Evolutionary conservation across 2,329 filamentous ascomycete species (phyloP).

Genomic region (Penicillium sp.): DNA sequence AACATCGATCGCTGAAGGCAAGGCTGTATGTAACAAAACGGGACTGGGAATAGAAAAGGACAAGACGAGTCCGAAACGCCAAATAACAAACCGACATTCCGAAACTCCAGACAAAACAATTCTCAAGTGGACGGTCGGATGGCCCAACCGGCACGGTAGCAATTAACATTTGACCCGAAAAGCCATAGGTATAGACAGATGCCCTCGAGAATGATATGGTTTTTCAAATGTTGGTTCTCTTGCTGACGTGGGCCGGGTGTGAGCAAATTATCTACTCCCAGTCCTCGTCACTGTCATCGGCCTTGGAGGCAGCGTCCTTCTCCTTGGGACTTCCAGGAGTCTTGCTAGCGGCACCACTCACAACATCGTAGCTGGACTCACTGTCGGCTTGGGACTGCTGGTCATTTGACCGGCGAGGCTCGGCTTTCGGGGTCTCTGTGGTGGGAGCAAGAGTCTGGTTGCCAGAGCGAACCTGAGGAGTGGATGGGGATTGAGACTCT

Average conservation of each 20-base stretch:
- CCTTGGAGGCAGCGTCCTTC: conserved; percentile 42
- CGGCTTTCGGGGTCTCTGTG: conserved; percentile 60
- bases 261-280: conserved; percentile 65
- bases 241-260: background rate
- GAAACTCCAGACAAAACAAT: conserved; percentile 20
- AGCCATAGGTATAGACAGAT: conserved; percentile 7
- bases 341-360: conserved; percentile 78
- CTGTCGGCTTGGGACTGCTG: conserved; percentile 89
- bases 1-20: conserved; percentile 24
- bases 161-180: background rate
- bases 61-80: conserved; percentile 16
- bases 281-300: conserved; percentile 69
- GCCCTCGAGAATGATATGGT: background rate
- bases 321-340: conserved; percentile 69
- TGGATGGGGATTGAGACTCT: conserved; percentile 47
- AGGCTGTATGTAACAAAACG: conserved; percentile 10
- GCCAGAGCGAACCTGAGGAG: conserved; percentile 45
- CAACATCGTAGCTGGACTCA: conserved; percentile 93
- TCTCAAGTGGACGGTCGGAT: background rate
- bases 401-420: conserved; percentile 75
- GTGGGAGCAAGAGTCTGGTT: conserved; percentile 30
- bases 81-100: conserved; percentile 16
- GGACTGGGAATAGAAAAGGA: conserved; percentile 16
- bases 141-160: background rate
- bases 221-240: background rate